Percentiles rank a stretch among this genome's conserved stretches.
These are phyloP conservation scores for Lepidium didymum DNA, from an alignment of 345 rosid species.

Conservation along the genomic window DNA sequence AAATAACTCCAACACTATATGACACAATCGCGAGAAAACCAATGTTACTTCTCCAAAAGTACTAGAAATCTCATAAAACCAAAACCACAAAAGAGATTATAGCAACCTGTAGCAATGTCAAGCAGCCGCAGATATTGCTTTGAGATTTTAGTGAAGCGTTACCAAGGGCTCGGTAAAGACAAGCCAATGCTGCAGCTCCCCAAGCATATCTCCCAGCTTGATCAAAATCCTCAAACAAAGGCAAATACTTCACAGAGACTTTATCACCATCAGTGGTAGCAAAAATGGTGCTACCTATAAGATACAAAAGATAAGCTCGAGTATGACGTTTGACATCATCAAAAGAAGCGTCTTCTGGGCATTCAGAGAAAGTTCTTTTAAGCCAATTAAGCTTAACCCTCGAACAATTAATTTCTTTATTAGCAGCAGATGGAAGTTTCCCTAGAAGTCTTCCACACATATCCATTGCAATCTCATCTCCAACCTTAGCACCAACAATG, in stretches of 20 bases:
- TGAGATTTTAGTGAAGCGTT: conserved; percentile 69
- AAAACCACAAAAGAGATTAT: neutral
- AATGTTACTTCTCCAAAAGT: neutral
- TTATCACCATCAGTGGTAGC: conserved; percentile 78
- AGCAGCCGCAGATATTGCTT: conserved; percentile 71
- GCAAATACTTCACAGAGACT: conserved; percentile 76
- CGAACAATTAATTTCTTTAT: conserved; percentile 57
- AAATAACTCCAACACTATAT: conserved; percentile 74
- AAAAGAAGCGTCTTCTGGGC: conserved; percentile 46
- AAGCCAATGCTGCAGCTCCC: conserved; percentile 75
- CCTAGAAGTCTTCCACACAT: conserved; percentile 52
- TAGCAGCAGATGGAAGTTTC: conserved; percentile 45
- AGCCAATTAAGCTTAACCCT: conserved; percentile 81
- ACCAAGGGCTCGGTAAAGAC: conserved; percentile 41
- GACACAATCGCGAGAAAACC: neutral
- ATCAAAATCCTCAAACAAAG: conserved; percentile 60
- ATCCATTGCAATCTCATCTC: conserved; percentile 29
- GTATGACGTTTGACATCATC: conserved; percentile 46
- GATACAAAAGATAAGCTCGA: conserved; percentile 67
- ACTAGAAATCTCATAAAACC: neutral
- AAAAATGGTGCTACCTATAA: conserved; percentile 70
- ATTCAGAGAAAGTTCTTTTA: conserved; percentile 55
- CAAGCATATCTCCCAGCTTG: conserved; percentile 64
- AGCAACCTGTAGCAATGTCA: conserved; percentile 65
- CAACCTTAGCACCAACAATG: conserved; percentile 46